These are phyloP conservation scores for Mayamaea pseudoterrestris DNA, from an alignment of 108 stramenopile genomes.

Conservation along the genomic window DNA sequence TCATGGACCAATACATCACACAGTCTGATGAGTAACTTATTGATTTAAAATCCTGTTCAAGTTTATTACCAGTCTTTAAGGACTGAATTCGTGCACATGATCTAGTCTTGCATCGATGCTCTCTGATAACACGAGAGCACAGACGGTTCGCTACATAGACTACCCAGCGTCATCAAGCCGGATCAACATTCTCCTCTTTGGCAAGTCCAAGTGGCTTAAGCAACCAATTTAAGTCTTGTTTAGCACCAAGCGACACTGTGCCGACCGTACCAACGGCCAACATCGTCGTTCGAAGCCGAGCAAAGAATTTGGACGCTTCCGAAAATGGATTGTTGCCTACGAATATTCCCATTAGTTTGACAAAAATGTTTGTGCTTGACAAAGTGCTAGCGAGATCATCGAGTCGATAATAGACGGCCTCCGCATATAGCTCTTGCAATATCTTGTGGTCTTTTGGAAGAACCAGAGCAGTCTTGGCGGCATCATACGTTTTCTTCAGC, in stretches of 20 bases:
- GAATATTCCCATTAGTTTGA: constrained; percentile 15
- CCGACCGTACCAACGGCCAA: constrained; percentile 2
- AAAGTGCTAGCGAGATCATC: constrained; percentile 20
- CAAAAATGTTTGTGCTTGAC: constrained; percentile 12
- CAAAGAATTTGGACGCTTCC: constrained; percentile 5
- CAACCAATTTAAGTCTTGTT: too few species aligned
- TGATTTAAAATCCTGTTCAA: too few species aligned
- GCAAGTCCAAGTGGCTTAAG: too few species aligned
- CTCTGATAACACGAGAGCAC: too few species aligned
- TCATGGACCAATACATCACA: constrained; percentile 28
- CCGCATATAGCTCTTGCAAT: constrained; percentile 34
- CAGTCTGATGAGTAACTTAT: neutral
- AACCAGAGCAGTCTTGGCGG: constrained; percentile 20
- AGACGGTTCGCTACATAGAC: too few species aligned
- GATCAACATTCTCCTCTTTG: too few species aligned
- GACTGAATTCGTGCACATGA: too few species aligned
- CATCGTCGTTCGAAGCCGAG: neutral
- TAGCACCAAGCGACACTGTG: too few species aligned
- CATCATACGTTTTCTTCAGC: too few species aligned
- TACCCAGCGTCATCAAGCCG: too few species aligned
- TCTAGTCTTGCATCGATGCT: too few species aligned
- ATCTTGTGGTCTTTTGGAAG: constrained; percentile 25
- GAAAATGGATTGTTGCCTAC: constrained; percentile 22
- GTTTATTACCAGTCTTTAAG: too few species aligned
- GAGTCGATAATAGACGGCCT: constrained; percentile 37